These are phyloP conservation scores for Hymenoscyphus occultus DNA, from an alignment of 2,329 filamentous ascomycete species.

Conservation along the genomic window DNA sequence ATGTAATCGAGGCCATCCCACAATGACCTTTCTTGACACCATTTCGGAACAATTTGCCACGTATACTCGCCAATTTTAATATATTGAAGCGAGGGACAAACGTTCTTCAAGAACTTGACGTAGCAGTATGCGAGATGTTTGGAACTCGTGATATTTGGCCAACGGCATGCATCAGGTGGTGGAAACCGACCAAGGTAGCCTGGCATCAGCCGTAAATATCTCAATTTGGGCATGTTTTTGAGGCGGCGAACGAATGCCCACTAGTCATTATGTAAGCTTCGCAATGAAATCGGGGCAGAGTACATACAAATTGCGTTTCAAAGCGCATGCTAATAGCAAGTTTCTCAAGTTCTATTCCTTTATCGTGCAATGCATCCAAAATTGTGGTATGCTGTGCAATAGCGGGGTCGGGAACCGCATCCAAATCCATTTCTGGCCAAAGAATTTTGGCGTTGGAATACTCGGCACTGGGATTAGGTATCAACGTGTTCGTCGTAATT, in stretches of 20 bases:
- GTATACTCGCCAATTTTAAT: conserved; percentile 12
- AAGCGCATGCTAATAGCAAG: conserved; percentile 16
- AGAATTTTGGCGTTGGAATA: background rate
- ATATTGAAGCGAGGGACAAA: conserved; percentile 19
- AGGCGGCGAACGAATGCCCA: conserved; percentile 10
- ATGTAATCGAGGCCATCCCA: background rate
- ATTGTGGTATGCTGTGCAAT: conserved; percentile 5
- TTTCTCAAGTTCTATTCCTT: conserved; percentile 10
- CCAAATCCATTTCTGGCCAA: background rate
- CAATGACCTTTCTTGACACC: background rate
- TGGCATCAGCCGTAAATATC: conserved; percentile 11
- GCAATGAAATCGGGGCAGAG: background rate
- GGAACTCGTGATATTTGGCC: conserved; percentile 4
- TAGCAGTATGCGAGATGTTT: conserved; percentile 17
- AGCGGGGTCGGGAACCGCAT: background rate
- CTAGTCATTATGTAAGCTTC: conserved; percentile 11
- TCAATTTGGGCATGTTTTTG: conserved; percentile 6
- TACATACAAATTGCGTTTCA: conserved; percentile 17
- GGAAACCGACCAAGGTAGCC: conserved; percentile 12
- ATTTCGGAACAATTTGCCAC: conserved; percentile 14
- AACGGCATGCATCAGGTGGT: conserved; percentile 11
- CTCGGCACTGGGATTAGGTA: background rate
- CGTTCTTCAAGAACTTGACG: conserved; percentile 13
- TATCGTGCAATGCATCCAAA: conserved; percentile 15
- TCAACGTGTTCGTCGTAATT: background rate